Evolutionary conservation across 352 stramenopile species (phyloP).

Genomic region (Phytophthora fragariae): DNA sequence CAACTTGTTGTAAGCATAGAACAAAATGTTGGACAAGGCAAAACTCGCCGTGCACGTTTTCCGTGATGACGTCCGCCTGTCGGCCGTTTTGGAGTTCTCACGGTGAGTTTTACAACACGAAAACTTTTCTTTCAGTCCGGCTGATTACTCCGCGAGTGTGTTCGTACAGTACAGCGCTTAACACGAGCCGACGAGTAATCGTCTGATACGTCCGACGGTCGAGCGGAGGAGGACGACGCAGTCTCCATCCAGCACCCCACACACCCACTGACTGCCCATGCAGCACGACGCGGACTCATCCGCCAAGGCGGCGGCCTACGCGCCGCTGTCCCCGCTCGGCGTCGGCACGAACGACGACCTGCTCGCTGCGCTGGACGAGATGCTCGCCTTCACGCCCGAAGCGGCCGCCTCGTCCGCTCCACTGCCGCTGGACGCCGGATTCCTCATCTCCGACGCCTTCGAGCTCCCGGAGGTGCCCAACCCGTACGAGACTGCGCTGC

Average conservation of each 20-base stretch:
- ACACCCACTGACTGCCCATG: background rate
- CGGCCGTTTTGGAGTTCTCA: no score
- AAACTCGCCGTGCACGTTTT: background rate
- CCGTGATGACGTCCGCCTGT: constrained; percentile 5
- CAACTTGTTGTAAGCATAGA: no score
- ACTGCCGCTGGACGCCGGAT: constrained; percentile 19
- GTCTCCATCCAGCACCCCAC: constrained; percentile 7
- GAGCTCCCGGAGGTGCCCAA: constrained; percentile 31
- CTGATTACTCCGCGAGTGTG: constrained; percentile 16
- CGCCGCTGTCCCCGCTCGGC: constrained; percentile 27
- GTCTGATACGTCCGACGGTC: background rate
- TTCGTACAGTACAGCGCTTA: constrained; percentile 4
- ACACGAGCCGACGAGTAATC: constrained; percentile 23
- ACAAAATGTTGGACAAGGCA: background rate
- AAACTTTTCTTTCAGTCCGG: no score
- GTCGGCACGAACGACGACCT: constrained; percentile 30
- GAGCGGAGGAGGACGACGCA: constrained; percentile 3
- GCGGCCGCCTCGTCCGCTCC: background rate
- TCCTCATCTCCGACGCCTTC: constrained; percentile 23
- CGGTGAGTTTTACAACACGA: no score
- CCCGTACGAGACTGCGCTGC: constrained; percentile 22
- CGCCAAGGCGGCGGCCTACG: constrained; percentile 5
- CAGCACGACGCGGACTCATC: background rate
- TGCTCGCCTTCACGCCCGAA: constrained; percentile 32
- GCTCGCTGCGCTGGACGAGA: constrained; percentile 38